Evolutionary conservation across 768 basidiomycete genomes (phyloP).

Genomic region (Leccinum fibrillosum): DNA sequence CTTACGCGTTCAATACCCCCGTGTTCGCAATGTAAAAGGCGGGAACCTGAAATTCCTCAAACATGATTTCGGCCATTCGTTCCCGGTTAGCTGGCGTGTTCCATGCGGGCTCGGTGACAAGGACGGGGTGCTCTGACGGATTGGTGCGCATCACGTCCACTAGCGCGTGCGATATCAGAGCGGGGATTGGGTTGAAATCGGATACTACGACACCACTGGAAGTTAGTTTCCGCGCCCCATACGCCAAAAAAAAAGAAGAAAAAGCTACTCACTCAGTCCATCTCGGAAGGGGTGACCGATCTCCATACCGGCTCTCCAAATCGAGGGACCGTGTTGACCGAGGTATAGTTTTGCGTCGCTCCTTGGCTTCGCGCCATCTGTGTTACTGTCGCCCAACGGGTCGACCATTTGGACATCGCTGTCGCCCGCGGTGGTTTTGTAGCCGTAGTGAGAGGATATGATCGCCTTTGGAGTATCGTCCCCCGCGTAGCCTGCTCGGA

Average conservation of each 20-base stretch:
- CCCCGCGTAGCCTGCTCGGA: constrained; percentile 95
- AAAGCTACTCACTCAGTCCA: constrained; percentile 65
- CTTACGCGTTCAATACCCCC: constrained; percentile 87
- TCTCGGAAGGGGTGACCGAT: constrained; percentile 80
- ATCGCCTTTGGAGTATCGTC: constrained; percentile 94
- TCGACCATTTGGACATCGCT: constrained; percentile 39
- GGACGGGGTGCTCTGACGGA: constrained; percentile 82
- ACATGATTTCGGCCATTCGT: constrained; percentile 95
- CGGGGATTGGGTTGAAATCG: constrained; percentile 73
- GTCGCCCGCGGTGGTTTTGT: constrained; percentile 41
- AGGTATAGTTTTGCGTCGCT: constrained; percentile 64
- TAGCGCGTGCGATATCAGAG: constrained; percentile 72
- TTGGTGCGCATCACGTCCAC: constrained; percentile 73
- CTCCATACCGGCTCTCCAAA: constrained; percentile 91
- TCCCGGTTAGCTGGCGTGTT: constrained; percentile 91
- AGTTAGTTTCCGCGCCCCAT: constrained; percentile 1
- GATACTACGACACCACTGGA: constrained; percentile 43
- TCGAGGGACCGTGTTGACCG: constrained; percentile 83
- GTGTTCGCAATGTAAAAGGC: constrained; percentile 97
- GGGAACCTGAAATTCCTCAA: constrained; percentile 92
- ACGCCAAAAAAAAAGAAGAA: neutral
- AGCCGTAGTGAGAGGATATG: constrained; percentile 87
- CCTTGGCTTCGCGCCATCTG: constrained; percentile 34
- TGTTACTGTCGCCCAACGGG: constrained; percentile 33
- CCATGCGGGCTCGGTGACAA: constrained; percentile 96